Conservation (phyloP, 2,329 filamentous ascomycete genomes). For the Aspergillus brasiliensis region DNA sequence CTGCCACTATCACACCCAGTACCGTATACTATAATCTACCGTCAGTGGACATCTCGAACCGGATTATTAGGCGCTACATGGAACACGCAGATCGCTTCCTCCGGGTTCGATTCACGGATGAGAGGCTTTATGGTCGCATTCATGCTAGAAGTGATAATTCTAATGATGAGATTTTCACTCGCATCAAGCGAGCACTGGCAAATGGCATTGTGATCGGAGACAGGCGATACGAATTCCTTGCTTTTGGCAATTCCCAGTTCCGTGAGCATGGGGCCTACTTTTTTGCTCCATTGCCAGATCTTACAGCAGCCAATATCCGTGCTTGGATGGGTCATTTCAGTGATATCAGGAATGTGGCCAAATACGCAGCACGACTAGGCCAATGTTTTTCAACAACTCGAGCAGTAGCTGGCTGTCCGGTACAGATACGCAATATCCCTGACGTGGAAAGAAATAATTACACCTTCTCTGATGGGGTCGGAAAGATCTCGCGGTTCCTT, state of each 20-base stretch:
- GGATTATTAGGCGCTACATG: constrained; percentile 74
- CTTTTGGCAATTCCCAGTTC: constrained; percentile 94
- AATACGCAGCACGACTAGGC: constrained; percentile 83
- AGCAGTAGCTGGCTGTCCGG: constrained; percentile 65
- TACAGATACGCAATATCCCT: constrained; percentile 59
- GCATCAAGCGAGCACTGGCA: constrained; percentile 69
- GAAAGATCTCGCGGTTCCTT: constrained; percentile 81
- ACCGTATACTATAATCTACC: constrained; percentile 78
- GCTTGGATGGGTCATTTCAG: constrained; percentile 83
- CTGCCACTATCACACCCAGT: constrained; percentile 80
- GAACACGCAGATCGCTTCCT: constrained; percentile 77
- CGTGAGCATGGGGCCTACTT: constrained; percentile 91
- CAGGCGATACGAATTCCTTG: constrained; percentile 83
- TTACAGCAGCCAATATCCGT: constrained; percentile 76
- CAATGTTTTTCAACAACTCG: constrained; percentile 96
- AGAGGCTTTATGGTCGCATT: constrained; percentile 66
- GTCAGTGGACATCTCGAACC: constrained; percentile 81
- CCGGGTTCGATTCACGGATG: constrained; percentile 86
- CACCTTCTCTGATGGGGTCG: constrained; percentile 88
- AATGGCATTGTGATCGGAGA: constrained; percentile 83
- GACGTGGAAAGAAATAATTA: constrained; percentile 71
- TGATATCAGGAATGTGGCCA: constrained; percentile 81
- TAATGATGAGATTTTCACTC: constrained; percentile 71
- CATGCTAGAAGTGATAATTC: constrained; percentile 57
- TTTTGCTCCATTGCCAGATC: constrained; percentile 70